Evolutionary conservation across 257 asterid genomes (phyloP).

Genomic region (Solanum etuberosum): DNA sequence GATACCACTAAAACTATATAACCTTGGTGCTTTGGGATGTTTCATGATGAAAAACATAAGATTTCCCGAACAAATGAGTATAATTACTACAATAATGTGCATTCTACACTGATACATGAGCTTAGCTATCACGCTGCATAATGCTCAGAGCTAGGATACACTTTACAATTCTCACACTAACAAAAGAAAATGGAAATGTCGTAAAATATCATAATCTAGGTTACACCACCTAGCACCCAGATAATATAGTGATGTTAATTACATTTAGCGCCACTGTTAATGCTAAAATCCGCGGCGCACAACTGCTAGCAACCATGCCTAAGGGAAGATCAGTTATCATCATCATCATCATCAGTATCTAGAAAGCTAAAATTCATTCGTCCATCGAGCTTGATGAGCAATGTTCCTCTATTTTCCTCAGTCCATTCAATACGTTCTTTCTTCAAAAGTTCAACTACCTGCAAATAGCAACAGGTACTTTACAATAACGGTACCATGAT

Average conservation of each 20-base stretch:
- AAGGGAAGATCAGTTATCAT: slow-evolving; percentile 28
- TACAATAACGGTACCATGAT: background rate
- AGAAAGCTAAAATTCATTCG: slow-evolving; percentile 58
- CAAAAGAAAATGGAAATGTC: background rate
- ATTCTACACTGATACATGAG: background rate
- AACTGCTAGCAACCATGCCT: background rate
- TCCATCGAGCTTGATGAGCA: slow-evolving; percentile 59
- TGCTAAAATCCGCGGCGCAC: background rate
- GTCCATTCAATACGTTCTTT: slow-evolving; percentile 58
- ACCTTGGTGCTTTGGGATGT: too few species aligned
- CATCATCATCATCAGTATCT: slow-evolving; percentile 44
- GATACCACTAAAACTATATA: too few species aligned
- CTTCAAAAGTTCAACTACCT: slow-evolving; percentile 60
- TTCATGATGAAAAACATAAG: background rate
- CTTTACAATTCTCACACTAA: background rate
- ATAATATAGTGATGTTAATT: background rate
- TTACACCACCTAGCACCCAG: background rate
- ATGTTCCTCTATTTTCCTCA: slow-evolving; percentile 78
- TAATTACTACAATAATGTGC: background rate
- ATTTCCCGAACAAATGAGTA: background rate
- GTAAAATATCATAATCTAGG: background rate
- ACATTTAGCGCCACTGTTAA: background rate
- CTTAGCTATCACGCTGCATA: background rate
- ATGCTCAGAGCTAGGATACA: background rate
- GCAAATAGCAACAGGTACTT: slow-evolving; percentile 6